Evolutionary conservation across 305 asterid genomes (phyloP).

Genomic region (Euphrasia arctica): DNA sequence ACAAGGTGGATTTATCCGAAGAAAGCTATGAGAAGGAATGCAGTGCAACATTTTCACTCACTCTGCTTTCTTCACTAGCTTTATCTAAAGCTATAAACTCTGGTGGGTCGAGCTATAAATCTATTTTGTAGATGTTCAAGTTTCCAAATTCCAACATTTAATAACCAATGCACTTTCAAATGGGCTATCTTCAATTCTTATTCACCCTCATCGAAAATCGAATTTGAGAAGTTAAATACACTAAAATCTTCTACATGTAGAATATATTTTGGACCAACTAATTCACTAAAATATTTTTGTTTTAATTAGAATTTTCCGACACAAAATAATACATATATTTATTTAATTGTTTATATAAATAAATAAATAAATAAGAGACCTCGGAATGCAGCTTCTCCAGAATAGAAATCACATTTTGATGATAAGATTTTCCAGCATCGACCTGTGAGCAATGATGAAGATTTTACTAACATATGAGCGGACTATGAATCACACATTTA

Average conservation of each 20-base stretch:
- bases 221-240: too few relatives aligned
- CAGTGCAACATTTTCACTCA: too few relatives aligned
- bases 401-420: constrained; percentile 62
- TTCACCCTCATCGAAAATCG: too few relatives aligned
- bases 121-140: too few relatives aligned
- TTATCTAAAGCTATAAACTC: too few relatives aligned
- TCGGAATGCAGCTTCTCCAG: constrained; percentile 82
- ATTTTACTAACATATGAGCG: neutral
- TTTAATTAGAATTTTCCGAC: neutral
- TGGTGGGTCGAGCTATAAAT: too few relatives aligned
- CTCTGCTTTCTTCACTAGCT: too few relatives aligned
- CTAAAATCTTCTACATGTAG: neutral
- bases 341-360: neutral
- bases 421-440: constrained; percentile 90
- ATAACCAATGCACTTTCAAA: too few relatives aligned
- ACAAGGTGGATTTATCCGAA: too few relatives aligned
- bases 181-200: too few relatives aligned
- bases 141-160: too few relatives aligned
- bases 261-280: neutral
- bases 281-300: neutral
- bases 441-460: constrained; percentile 46
- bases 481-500: neutral
- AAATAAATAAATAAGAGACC: constrained; percentile 36
- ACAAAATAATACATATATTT: neutral
- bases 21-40: too few relatives aligned